Evolutionary conservation across 345 rosid genomes (phyloP).

Genomic region (Luvunga scandens): DNA sequence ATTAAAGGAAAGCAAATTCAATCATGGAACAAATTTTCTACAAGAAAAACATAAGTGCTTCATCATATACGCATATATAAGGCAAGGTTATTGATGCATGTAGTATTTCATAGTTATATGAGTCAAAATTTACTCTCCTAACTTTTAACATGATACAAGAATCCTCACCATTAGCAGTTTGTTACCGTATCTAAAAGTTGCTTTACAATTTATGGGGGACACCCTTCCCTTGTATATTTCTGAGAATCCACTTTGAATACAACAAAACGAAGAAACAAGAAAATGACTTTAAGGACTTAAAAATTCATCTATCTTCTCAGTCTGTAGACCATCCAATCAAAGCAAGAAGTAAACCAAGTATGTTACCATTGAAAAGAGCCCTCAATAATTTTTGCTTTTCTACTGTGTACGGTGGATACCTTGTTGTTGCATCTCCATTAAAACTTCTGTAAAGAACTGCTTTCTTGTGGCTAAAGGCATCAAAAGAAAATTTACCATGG

Average conservation of each 20-base stretch:
- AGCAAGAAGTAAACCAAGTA: conserved; percentile 47
- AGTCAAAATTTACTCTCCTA: too few relatives aligned
- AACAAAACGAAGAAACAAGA: too few relatives aligned
- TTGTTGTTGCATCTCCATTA: conserved; percentile 47
- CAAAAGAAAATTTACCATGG: conserved; percentile 87
- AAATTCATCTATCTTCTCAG: conserved; percentile 11
- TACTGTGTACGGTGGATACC: conserved; percentile 81
- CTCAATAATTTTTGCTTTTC: conserved; percentile 47
- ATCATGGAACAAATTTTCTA: too few relatives aligned
- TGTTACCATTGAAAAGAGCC: conserved; percentile 48
- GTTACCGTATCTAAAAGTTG: neutral
- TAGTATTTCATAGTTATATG: too few relatives aligned
- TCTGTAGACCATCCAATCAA: conserved; percentile 48
- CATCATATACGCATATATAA: too few relatives aligned
- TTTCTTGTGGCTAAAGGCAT: conserved; percentile 89
- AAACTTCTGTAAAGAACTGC: conserved; percentile 66
- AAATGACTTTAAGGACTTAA: neutral
- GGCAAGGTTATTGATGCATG: too few relatives aligned
- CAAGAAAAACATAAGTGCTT: too few relatives aligned
- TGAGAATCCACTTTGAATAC: too few relatives aligned
- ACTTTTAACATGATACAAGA: too few relatives aligned
- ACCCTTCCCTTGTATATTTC: neutral
- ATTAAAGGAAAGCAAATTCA: too few relatives aligned
- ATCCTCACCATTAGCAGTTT: neutral
- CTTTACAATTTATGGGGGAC: neutral